Percentiles rank a stretch among this genome's conserved stretches.
Evolutionary conservation across 2,329 filamentous ascomycete species (phyloP).

Genomic region (Aspergillus calidoustus): DNA sequence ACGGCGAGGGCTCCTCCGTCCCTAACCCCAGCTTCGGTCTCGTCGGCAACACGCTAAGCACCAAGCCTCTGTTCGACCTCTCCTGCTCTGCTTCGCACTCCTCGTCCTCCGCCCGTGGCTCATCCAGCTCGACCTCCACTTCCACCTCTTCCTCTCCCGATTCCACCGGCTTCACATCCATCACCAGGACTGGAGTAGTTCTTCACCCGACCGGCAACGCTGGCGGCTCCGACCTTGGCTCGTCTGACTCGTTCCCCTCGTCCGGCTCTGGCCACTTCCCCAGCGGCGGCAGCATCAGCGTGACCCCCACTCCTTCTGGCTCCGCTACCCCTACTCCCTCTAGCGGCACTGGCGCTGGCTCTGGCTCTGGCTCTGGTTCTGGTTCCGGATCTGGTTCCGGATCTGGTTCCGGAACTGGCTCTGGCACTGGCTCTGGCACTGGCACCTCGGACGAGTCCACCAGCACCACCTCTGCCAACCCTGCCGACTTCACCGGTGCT

Average conservation of each 20-base stretch:
- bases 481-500: conserved; percentile 18
- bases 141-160: conserved; percentile 7
- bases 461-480: conserved; percentile 21
- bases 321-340: neutral
- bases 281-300: conserved; percentile 1
- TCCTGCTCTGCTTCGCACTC: conserved; percentile 34
- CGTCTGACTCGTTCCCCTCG: conserved; percentile 14
- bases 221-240: conserved; percentile 10
- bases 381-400: conserved; percentile 10
- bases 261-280: conserved; percentile 32
- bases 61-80: conserved; percentile 45
- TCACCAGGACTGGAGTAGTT: neutral
- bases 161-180: neutral
- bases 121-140: conserved; percentile 10
- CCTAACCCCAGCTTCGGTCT: conserved; percentile 48
- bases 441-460: conserved; percentile 7
- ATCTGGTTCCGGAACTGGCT: conserved; percentile 15
- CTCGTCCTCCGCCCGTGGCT: conserved; percentile 28
- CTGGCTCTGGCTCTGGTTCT: conserved; percentile 16
- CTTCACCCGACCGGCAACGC: neutral
- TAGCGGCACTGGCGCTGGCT: conserved; percentile 11
- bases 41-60: conserved; percentile 38
- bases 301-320: conserved; percentile 13
- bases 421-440: conserved; percentile 18
- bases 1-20: conserved; percentile 29